Evolutionary conservation across 495 filamentous ascomycete genomes (phyloP).

Genomic region (Daldinia loculata): DNA sequence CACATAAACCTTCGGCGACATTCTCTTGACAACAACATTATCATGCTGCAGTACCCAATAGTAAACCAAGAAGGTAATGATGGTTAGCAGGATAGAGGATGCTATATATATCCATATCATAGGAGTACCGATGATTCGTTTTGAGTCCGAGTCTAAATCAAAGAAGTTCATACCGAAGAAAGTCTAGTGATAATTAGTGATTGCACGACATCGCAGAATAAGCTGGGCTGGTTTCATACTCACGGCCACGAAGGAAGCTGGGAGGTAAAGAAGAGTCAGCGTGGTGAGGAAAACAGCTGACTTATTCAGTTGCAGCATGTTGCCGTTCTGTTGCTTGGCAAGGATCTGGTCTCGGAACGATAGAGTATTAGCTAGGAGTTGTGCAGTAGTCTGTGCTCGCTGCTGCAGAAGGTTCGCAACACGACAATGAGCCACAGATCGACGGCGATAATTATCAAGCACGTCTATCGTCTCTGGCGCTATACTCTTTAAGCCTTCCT

Average conservation of each 20-base stretch:
- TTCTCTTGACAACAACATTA: conserved; percentile 22
- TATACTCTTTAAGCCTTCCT: conserved; percentile 6
- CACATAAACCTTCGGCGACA: conserved; percentile 37
- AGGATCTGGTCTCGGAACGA: conserved; percentile 51
- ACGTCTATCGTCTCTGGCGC: not conserved
- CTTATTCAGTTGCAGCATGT: conserved; percentile 53
- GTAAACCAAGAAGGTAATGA: conserved; percentile 37
- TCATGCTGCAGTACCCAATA: conserved; percentile 42
- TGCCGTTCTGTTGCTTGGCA: conserved; percentile 49
- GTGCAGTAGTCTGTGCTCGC: conserved; percentile 46
- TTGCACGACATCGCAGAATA: not conserved
- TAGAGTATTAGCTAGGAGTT: conserved; percentile 51
- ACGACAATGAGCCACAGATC: conserved; percentile 40
- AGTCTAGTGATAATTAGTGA: conserved; percentile 14
- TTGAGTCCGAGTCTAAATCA: conserved; percentile 28
- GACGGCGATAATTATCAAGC: conserved; percentile 34
- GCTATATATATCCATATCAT: conserved; percentile 43
- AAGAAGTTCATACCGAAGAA: conserved; percentile 47
- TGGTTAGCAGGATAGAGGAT: conserved; percentile 30
- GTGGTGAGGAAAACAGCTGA: conserved; percentile 55
- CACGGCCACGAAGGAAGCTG: conserved; percentile 56
- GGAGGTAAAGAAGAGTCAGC: conserved; percentile 55
- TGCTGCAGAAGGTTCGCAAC: conserved; percentile 46
- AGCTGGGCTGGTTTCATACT: conserved; percentile 26
- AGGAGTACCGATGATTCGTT: conserved; percentile 27